Evolutionary conservation across 176 grass and related monocot genomes (phyloP).

Genomic region (Carex myosuroides): DNA sequence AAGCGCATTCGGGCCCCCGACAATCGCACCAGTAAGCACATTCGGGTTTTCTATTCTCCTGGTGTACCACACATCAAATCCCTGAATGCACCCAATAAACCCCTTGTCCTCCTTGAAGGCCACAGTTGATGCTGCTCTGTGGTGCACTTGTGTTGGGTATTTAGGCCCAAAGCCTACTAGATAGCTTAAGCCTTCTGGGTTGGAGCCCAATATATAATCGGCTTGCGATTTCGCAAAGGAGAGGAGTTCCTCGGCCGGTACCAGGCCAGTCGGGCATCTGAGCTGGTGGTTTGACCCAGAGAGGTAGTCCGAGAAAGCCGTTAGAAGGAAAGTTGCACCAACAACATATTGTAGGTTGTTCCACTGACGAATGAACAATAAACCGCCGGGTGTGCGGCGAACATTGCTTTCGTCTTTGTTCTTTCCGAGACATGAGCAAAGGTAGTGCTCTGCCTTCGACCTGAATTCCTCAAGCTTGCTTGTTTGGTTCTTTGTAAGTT

Average conservation of each 20-base stretch:
- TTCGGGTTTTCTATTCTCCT: constrained; percentile 48
- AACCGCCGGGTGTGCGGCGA: constrained; percentile 57
- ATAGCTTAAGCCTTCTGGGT: constrained; percentile 61
- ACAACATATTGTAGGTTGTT: constrained; percentile 91
- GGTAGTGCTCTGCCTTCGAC: constrained; percentile 55
- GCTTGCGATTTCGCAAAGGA: constrained; percentile 49
- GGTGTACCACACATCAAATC: constrained; percentile 71
- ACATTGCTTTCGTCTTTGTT: constrained; percentile 61
- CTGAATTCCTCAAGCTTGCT: constrained; percentile 42
- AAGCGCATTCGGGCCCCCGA: constrained; percentile 61
- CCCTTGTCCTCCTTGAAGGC: constrained; percentile 34
- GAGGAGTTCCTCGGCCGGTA: constrained; percentile 27
- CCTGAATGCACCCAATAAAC: constrained; percentile 83
- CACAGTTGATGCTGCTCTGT: constrained; percentile 69
- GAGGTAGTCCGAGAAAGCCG: constrained; percentile 54
- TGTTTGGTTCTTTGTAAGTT: constrained; percentile 26
- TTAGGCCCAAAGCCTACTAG: constrained; percentile 52
- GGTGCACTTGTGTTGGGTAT: constrained; percentile 64
- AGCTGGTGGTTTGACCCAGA: constrained; percentile 28
- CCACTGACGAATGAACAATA: constrained; percentile 72
- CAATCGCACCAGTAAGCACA: constrained; percentile 65
- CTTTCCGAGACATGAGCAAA: constrained; percentile 71
- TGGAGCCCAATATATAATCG: constrained; percentile 69
- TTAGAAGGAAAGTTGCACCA: constrained; percentile 68
- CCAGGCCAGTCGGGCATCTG: constrained; percentile 9